phyloP scores from a whole-genome alignment of 768 basidiomycete genomes.

The Suillus sp. region DNA sequence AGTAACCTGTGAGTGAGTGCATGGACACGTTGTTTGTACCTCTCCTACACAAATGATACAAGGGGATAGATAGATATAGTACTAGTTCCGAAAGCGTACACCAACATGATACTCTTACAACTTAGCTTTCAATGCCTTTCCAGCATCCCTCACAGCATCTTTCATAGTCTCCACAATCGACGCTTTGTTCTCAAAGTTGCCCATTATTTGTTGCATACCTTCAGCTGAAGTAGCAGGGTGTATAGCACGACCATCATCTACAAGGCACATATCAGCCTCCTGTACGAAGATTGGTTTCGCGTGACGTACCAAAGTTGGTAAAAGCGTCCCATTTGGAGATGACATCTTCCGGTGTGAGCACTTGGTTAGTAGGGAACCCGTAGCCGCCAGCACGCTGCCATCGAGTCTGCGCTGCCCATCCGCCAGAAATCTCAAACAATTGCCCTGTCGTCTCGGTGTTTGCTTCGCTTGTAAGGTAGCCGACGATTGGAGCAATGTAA shows the following conservation, averaged over 20 bases:
- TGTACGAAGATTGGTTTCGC: not conserved
- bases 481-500: slow-evolving; percentile 90
- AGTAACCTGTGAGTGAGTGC: not conserved
- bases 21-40: too few species aligned
- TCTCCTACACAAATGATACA: not conserved
- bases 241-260: slow-evolving; percentile 82
- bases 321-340: slow-evolving; percentile 78
- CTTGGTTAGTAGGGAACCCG: slow-evolving; percentile 80
- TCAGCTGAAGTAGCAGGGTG: slow-evolving; percentile 77
- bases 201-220: slow-evolving; percentile 73
- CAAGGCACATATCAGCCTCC: slow-evolving; percentile 8
- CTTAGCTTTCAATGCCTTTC: slow-evolving; percentile 50
- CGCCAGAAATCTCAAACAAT: slow-evolving; percentile 86
- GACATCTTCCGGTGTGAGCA: slow-evolving; percentile 80
- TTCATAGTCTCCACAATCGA: slow-evolving; percentile 50
- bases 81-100: not conserved
- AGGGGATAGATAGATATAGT: not conserved
- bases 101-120: slow-evolving; percentile 35
- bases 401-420: slow-evolving; percentile 89
- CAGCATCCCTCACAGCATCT: slow-evolving; percentile 49
- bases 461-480: slow-evolving; percentile 82
- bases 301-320: slow-evolving; percentile 74
- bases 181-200: slow-evolving; percentile 50
- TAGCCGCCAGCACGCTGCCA: slow-evolving; percentile 92
- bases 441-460: slow-evolving; percentile 73